phyloP scores from a whole-genome alignment of 2,329 filamentous ascomycete species.

The Alternaria incomplexa region DNA sequence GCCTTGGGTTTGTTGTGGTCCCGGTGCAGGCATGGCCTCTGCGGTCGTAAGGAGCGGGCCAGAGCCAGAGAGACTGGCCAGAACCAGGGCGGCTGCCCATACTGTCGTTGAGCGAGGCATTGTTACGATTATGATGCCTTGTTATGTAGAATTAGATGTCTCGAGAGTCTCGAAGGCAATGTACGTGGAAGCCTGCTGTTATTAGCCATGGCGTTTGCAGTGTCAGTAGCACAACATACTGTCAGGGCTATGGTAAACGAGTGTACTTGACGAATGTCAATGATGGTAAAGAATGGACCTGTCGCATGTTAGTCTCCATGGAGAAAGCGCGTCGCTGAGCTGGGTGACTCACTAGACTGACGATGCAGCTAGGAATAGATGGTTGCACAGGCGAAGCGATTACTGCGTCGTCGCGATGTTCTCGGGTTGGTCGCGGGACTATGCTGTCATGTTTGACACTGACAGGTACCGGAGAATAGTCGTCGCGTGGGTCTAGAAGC shows the following conservation, averaged over 20 bases:
- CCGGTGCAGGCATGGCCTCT: constrained; percentile 56
- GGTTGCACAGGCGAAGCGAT: constrained; percentile 30
- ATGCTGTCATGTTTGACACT: constrained; percentile 46
- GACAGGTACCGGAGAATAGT: constrained; percentile 25
- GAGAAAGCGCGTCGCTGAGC: not conserved
- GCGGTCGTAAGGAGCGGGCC: constrained; percentile 54
- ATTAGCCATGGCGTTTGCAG: constrained; percentile 20
- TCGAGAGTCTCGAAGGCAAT: constrained; percentile 27
- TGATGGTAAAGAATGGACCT: constrained; percentile 48
- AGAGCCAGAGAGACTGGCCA: constrained; percentile 54
- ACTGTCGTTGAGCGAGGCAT: constrained; percentile 55
- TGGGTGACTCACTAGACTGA: constrained; percentile 45
- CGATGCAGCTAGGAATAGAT: constrained; percentile 39
- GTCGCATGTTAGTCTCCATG: constrained; percentile 18
- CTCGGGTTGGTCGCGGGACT: constrained; percentile 30
- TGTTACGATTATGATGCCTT: constrained; percentile 41
- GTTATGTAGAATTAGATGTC: constrained; percentile 34
- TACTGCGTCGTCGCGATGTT: constrained; percentile 31
- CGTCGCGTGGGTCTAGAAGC: constrained; percentile 25
- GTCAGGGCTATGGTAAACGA: constrained; percentile 56
- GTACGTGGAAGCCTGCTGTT: constrained; percentile 20
- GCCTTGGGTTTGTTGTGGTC: constrained; percentile 41
- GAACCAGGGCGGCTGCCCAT: constrained; percentile 55
- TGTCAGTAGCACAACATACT: constrained; percentile 28
- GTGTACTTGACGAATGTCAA: constrained; percentile 58